A percentile compares a stretch with the other conserved stretches of the same genome.
Conservation (phyloP, 75 land plant genomes). For the Picea sitchensis region DNA sequence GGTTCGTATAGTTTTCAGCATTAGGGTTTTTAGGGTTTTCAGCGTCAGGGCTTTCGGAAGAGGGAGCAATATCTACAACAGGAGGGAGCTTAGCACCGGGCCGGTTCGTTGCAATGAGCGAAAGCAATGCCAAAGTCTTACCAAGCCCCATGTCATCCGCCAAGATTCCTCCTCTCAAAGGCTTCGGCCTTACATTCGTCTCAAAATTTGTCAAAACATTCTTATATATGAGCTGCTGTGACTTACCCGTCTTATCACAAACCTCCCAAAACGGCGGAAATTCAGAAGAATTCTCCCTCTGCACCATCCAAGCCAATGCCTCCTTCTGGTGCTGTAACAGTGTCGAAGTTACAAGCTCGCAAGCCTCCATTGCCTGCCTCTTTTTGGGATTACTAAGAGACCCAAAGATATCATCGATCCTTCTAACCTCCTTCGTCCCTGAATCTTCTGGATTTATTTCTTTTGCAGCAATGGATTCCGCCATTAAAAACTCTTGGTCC, state of each 20-base stretch:
- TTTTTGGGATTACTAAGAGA: constrained; percentile 21
- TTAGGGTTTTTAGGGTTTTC: neutral
- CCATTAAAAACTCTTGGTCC: constrained; percentile 34
- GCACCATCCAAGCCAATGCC: constrained; percentile 80
- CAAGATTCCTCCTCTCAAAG: constrained; percentile 79
- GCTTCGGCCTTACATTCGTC: constrained; percentile 49
- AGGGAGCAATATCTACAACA: neutral
- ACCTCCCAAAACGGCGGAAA: constrained; percentile 94
- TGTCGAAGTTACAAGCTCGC: constrained; percentile 37
- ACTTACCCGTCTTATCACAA: constrained; percentile 15
- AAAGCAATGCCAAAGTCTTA: constrained; percentile 78
- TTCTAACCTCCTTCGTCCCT: constrained; percentile 14
- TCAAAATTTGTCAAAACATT: constrained; percentile 73
- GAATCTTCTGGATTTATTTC: constrained; percentile 21
- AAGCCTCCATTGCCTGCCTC: constrained; percentile 53
- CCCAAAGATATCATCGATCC: constrained; percentile 69
- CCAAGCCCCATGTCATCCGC: constrained; percentile 99
- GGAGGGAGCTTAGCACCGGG: constrained; percentile 21
- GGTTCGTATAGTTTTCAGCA: neutral
- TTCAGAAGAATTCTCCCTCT: constrained; percentile 67
- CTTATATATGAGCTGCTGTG: constrained; percentile 19
- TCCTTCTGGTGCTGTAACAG: constrained; percentile 82
- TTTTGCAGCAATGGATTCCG: constrained; percentile 34
- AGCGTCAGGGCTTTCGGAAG: neutral
- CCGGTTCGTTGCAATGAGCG: constrained; percentile 74